These are phyloP conservation scores for Zoysia matrella DNA, from an alignment of 202 grass and related monocot species.

Conservation along the genomic window DNA sequence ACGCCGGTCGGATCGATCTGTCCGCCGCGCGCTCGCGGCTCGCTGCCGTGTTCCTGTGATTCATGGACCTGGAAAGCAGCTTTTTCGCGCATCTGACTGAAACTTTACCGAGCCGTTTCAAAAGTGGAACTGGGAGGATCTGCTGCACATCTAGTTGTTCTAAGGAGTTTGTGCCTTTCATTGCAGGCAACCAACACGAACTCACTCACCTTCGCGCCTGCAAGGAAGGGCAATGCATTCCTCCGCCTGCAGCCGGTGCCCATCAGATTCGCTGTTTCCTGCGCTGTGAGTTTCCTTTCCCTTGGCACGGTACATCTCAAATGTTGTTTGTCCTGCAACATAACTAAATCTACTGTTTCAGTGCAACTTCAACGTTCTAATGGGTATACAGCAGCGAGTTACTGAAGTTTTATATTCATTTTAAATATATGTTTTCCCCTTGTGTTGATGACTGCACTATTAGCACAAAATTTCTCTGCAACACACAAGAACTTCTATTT, in stretches of 20 bases:
- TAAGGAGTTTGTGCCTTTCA: background rate
- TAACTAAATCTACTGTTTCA: background rate
- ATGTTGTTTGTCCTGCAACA: constrained; percentile 2
- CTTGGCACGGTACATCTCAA: background rate
- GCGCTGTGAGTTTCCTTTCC: constrained; percentile 35
- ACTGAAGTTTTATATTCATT: constrained; percentile 5
- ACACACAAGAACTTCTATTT: background rate
- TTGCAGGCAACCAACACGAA: constrained; percentile 43
- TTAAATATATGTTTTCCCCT: background rate
- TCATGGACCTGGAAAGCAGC: background rate
- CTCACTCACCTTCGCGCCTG: constrained; percentile 40
- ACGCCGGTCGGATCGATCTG: background rate
- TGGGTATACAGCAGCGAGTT: background rate
- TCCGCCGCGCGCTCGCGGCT: no score
- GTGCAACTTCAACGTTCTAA: no score
- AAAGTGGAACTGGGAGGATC: constrained; percentile 18
- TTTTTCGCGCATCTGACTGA: background rate
- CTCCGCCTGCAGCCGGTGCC: constrained; percentile 46
- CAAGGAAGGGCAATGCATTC: constrained; percentile 39
- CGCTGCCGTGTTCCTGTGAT: no score
- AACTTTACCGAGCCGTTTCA: background rate
- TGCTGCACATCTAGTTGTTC: constrained; percentile 19
- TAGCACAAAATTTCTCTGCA: background rate
- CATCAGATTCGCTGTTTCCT: constrained; percentile 48
- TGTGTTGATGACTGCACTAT: background rate